Evolutionary conservation across 192 early-diverging fungal species (phyloP).

Genomic region (Coemansia aciculifera): DNA sequence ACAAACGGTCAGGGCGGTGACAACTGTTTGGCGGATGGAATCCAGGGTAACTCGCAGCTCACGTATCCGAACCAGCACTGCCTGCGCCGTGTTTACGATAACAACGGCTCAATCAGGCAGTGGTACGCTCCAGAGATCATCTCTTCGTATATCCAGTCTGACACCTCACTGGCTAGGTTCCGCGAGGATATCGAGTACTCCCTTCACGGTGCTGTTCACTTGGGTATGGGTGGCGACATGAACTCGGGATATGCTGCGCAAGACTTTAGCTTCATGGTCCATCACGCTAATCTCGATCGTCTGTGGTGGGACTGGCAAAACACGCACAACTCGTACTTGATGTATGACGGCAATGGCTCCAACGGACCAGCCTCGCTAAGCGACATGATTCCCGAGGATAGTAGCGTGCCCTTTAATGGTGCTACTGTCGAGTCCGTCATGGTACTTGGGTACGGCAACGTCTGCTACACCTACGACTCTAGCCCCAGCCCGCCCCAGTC

Average conservation of each 20-base stretch:
- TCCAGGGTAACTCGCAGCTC: conserved; percentile 49
- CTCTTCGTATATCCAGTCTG: conserved; percentile 40
- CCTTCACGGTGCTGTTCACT: conserved; percentile 52
- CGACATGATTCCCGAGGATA: conserved; percentile 37
- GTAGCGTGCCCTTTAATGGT: conserved; percentile 32
- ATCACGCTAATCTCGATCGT: conserved; percentile 55
- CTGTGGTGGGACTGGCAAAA: conserved; percentile 61
- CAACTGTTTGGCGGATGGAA: conserved; percentile 39
- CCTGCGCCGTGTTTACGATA: conserved; percentile 43
- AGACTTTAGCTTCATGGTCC: conserved; percentile 56
- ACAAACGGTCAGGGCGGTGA: conserved; percentile 31
- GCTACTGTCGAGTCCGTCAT: conserved; percentile 46
- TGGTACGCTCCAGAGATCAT: conserved; percentile 54
- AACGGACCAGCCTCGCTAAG: conserved; percentile 31
- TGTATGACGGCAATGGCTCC: conserved; percentile 42
- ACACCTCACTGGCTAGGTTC: conserved; percentile 43
- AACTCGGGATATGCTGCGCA: conserved; percentile 45
- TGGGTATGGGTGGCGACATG: conserved; percentile 54
- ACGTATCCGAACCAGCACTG: conserved; percentile 51
- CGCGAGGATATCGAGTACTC: conserved; percentile 54
- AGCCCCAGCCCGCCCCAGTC: conserved; percentile 31
- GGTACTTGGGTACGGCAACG: conserved; percentile 49
- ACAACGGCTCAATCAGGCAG: conserved; percentile 28
- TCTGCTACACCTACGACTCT: conserved; percentile 54
- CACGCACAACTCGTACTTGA: conserved; percentile 29